Base-by-base conservation (phyloP, 1,284 basidiomycete genomes). In the Limonomyces culmigenus region DNA sequence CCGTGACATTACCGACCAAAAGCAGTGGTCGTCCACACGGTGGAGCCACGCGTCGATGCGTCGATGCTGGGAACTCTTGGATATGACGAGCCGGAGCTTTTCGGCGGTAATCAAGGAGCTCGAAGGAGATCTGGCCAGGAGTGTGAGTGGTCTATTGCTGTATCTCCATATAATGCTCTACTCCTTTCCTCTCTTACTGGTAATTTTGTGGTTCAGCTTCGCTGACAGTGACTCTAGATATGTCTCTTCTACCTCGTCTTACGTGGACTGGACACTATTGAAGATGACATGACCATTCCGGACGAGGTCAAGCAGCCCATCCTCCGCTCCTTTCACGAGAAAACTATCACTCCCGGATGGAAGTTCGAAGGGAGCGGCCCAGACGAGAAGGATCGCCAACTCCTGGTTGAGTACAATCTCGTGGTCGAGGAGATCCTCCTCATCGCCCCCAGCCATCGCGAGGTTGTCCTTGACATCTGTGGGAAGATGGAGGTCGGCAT, bases 221-320 rank as follows among this genome's bases (percentile, higher is more conserved):
- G n/a, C n/a, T n/a, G n/a, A n/a, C 23, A 8, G 23, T n/a, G 23
- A 27, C 8, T 27, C 8, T 46, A 92, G 88, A 75, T 96, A 44
- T 91, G 86, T 54, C 57, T 99, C 42, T 98, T 96, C 59, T 99
- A 98, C 58, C 73, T 99, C 36, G 83, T 93, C 3, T 70, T 99
- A 4, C 75, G 93, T 18, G 93, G 75, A 1, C 63, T 98, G 20
- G 95, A 98, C 58, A 98, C 95, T 10, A 72, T 99, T 41, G 93
- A 99, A 56, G 93, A 98, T 54, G 93, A 99, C 62, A 98, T 97
- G 91, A 87, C 91, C 2, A 73, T 99, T 39, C 68, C 84, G 1
- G 81, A 91, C 54, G 63, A 75, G 10, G 58, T 77, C 46, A 99
- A 99, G 54, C 80, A 93, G 40, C 81, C 85, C 8, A 50, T 97